phyloP scores from a whole-genome alignment of 495 filamentous ascomycete genomes.

The Saxophila tyrrhenica region DNA sequence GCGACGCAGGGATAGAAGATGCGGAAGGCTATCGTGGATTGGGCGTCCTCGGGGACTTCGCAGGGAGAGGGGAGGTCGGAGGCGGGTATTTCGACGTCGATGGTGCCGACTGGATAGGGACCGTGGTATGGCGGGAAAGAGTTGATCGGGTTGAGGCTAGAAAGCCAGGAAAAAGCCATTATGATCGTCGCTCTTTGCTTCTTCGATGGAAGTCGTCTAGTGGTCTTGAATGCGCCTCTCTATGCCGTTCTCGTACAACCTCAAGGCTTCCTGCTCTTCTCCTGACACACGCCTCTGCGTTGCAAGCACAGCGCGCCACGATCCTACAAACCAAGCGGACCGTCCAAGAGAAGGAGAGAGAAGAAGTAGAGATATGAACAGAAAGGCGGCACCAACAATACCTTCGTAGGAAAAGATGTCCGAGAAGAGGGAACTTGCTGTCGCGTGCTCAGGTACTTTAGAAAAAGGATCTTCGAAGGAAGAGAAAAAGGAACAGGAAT shows the following conservation, averaged over 20 bases:
- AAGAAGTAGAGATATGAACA: no score
- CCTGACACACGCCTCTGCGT: background rate
- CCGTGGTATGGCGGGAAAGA: constrained; percentile 59
- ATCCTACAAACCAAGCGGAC: no score
- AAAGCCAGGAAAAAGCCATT: constrained; percentile 27
- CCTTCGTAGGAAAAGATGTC: no score
- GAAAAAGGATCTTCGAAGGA: no score
- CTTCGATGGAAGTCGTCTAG: no score
- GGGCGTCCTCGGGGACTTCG: constrained; percentile 38
- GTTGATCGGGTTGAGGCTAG: constrained; percentile 43
- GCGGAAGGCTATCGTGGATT: constrained; percentile 59
- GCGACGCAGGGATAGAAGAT: constrained; percentile 59
- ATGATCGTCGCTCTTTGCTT: background rate
- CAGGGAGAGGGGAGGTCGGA: constrained; percentile 43
- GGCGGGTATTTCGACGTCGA: constrained; percentile 63
- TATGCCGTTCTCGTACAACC: background rate
- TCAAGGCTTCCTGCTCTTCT: background rate
- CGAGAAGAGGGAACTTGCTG: no score
- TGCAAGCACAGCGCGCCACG: background rate
- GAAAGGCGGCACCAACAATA: no score
- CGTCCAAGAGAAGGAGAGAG: no score
- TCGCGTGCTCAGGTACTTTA: no score
- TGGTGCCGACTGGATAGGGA: constrained; percentile 59
- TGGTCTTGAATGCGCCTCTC: no score
- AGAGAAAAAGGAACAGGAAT: background rate